phyloP scores from a whole-genome alignment of 1,139 yeast genomes.

The Protomyces inouyei region DNA sequence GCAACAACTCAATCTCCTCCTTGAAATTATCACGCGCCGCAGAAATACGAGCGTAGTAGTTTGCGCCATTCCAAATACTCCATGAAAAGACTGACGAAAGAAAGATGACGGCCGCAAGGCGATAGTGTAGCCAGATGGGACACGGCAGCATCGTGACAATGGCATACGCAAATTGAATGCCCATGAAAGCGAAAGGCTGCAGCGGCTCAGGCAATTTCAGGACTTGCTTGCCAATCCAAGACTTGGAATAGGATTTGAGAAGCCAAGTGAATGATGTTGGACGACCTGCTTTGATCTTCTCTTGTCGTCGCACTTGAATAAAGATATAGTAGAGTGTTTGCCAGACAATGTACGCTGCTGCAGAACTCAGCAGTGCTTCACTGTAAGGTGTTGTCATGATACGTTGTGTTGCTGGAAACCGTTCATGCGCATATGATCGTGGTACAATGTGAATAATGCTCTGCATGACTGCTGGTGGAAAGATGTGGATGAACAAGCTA shows the following conservation, averaged over 20 bases:
- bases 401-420: slow-evolving; percentile 78
- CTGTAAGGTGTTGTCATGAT: slow-evolving; percentile 65
- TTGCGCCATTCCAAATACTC: slow-evolving; percentile 91
- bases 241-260: slow-evolving; percentile 53
- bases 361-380: slow-evolving; percentile 70
- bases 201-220: slow-evolving; percentile 76
- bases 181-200: slow-evolving; percentile 78
- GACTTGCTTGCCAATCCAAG: slow-evolving; percentile 68
- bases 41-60: slow-evolving; percentile 85
- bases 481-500: slow-evolving; percentile 79
- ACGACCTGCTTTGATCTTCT: slow-evolving; percentile 76
- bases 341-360: slow-evolving; percentile 86
- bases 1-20: slow-evolving; percentile 69
- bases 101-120: slow-evolving; percentile 62
- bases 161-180: slow-evolving; percentile 84
- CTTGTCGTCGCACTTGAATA: slow-evolving; percentile 73
- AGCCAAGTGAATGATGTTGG: slow-evolving; percentile 85
- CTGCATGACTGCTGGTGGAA: slow-evolving; percentile 86
- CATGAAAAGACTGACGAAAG: slow-evolving; percentile 64
- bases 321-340: slow-evolving; percentile 85
- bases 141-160: slow-evolving; percentile 82
- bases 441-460: slow-evolving; percentile 75
- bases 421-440: slow-evolving; percentile 46
- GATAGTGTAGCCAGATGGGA: slow-evolving; percentile 75
- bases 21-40: slow-evolving; percentile 66